Evolutionary conservation across 2,329 filamentous ascomycete genomes (phyloP).

Genomic region (Calonectria pseudoreteaudii): DNA sequence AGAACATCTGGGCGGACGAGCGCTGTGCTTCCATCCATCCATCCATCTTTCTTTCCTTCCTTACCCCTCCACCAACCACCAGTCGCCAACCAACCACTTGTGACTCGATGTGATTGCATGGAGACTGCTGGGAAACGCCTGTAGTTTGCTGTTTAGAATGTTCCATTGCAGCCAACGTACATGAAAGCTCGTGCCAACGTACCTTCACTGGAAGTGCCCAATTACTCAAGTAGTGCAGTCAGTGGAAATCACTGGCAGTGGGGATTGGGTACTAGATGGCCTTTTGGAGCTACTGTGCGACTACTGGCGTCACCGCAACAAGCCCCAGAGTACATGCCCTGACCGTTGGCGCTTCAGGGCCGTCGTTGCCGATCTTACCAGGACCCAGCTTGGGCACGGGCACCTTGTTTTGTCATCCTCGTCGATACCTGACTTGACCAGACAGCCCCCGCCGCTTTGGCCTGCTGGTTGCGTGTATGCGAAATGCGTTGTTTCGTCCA

Average conservation of each 20-base stretch:
- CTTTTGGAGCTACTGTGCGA: neutral
- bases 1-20: neutral
- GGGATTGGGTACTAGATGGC: neutral
- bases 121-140: neutral
- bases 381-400: neutral
- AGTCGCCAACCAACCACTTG: neutral
- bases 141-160: constrained; percentile 6
- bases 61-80: constrained; percentile 8
- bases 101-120: constrained; percentile 8
- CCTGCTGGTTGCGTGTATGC: neutral
- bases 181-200: neutral
- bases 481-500: neutral
- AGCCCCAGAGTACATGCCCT: constrained; percentile 4
- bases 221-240: neutral
- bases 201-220: neutral
- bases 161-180: constrained; percentile 7
- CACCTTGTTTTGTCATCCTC: neutral
- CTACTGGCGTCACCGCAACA: constrained; percentile 6
- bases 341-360: neutral
- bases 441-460: neutral
- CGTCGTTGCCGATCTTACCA: constrained; percentile 1
- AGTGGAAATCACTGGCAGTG: neutral
- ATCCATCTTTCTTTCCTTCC: neutral
- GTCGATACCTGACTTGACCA: neutral
- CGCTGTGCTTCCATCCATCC: neutral